These are phyloP conservation scores for Zea mays DNA, from an alignment of 176 grass and related monocot species.

Conservation along the genomic window DNA sequence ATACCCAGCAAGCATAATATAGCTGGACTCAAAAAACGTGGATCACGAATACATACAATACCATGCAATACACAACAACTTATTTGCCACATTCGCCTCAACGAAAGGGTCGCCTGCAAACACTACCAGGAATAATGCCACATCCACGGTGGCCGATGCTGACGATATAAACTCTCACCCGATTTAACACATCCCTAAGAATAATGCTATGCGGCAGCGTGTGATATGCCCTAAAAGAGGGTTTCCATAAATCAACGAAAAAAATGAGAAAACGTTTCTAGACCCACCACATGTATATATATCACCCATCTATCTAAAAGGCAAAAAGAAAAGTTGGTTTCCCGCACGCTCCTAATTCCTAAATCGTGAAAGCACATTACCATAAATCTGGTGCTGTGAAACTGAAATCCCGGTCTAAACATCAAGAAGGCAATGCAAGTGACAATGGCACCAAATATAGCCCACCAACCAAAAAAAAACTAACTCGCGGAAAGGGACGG, in stretches of 20 bases:
- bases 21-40: neutral
- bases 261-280: neutral
- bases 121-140: neutral
- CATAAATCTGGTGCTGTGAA: neutral
- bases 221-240: conserved; percentile 20
- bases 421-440: conserved; percentile 7
- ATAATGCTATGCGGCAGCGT: neutral
- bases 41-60: conserved; percentile 14
- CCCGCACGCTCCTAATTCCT: neutral
- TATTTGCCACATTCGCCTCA: neutral
- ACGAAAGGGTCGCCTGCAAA: neutral
- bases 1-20: neutral
- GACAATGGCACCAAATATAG: neutral
- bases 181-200: neutral
- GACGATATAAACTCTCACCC: neutral
- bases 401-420: neutral
- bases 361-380: neutral
- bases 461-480: neutral
- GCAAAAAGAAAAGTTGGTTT: neutral
- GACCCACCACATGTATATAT: neutral
- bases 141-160: neutral
- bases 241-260: neutral
- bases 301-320: neutral
- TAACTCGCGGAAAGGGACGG: neutral
- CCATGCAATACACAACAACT: neutral